phyloP scores from a whole-genome alignment of 2,329 filamentous ascomycete genomes.

The Huntiella omanensis region DNA sequence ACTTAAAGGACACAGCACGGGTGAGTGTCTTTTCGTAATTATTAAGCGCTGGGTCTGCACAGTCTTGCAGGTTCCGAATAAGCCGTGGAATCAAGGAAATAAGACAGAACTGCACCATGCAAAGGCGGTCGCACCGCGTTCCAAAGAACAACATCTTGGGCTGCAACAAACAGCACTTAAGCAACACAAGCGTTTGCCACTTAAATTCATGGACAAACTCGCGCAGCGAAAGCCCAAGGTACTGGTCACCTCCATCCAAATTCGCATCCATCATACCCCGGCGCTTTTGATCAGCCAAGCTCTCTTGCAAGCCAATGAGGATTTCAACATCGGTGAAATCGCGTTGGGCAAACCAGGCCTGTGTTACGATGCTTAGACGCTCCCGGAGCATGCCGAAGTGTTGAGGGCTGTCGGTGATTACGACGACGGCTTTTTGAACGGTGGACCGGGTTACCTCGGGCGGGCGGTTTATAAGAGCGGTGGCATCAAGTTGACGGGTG shows the following conservation, averaged over 20 bases:
- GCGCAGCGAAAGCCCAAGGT: constrained; percentile 70
- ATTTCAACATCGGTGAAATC: constrained; percentile 90
- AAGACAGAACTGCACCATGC: constrained; percentile 96
- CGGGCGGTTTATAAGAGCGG: constrained; percentile 56
- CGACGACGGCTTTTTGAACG: constrained; percentile 93
- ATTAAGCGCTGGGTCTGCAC: constrained; percentile 83
- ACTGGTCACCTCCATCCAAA: constrained; percentile 64
- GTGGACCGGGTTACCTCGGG: constrained; percentile 90
- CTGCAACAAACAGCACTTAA: constrained; percentile 86
- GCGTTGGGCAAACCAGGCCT: constrained; percentile 87
- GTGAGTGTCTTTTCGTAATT: constrained; percentile 56
- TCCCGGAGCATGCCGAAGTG: constrained; percentile 81
- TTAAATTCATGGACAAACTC: constrained; percentile 90
- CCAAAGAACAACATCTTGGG: constrained; percentile 99
- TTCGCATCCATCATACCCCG: constrained; percentile 41
- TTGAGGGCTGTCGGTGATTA: constrained; percentile 79
- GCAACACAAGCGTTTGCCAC: constrained; percentile 79
- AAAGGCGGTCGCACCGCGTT: constrained; percentile 83
- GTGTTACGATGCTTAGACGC: constrained; percentile 74
- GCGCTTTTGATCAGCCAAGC: constrained; percentile 48
- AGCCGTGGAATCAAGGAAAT: constrained; percentile 89
- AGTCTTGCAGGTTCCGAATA: constrained; percentile 80
- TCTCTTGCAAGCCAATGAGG: constrained; percentile 76
- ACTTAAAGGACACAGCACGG: constrained; percentile 68
- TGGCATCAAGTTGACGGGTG: constrained; percentile 74